Evolutionary conservation across 768 basidiomycete genomes (phyloP), one percentile per base, ranked within the genome.

Genomic region (Russula sp.): DNA sequence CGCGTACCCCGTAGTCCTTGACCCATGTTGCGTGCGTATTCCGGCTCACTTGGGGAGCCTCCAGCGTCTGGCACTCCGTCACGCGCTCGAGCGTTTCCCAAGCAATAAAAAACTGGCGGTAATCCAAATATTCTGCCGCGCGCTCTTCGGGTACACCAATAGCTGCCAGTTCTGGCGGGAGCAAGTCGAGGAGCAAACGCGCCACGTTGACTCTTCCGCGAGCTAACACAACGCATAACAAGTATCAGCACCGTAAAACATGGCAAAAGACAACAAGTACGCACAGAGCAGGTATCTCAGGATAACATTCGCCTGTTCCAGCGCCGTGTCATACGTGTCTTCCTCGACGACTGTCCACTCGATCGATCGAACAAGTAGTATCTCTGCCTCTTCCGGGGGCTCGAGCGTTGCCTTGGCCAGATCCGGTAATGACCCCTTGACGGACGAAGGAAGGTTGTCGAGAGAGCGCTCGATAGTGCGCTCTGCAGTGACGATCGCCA

Each of bases 311-410:
- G 92, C 87, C 70, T 94, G 92, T 71, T 90, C 85, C 10, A 98
- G 76, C 0, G 94, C 95, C 7, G 86, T 86, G 13, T 80, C 76
- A 66, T 88, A 86, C 1, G 95, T 98, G 6, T 81, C 76, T 36
- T 85, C 83, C 68, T 81, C 79, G 72, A 90, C 90, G 0, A 85
- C 89, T 57, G 95, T 90, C 96, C 96, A 99, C 71, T 98, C 95
- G 55, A 98, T 87, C 0, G 92, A 90, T 22, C 94, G 84, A 34
- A 96, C 80, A 9, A 98, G 78, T 54, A 90, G 73, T 65, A 76
- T 71, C 71, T 93, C 89, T 0, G 75, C 74, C 18, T 85, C 84
- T 1, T 79, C 82, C 0, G 88, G 79, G 0, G 59, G 59, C 24
- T n/a, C 50, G 46, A 63, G 40, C 22, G 40, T 26, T 54, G 66